Conservation (phyloP, 352 stramenopile genomes). For the Pythium aphanidermatum region DNA sequence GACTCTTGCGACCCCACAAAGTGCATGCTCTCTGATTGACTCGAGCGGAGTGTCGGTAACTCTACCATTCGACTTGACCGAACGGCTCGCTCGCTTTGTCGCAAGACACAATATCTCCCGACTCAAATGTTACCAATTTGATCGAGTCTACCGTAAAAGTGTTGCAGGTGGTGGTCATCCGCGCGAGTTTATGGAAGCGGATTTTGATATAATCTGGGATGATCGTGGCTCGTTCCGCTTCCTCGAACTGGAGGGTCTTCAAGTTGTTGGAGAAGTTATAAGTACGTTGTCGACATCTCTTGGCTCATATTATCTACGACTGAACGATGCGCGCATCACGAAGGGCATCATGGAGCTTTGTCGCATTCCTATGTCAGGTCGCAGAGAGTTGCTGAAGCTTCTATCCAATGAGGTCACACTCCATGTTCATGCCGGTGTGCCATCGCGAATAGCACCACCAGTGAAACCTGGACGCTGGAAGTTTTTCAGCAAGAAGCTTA, state of each 20-base stretch:
- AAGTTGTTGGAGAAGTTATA: slow-evolving; percentile 77
- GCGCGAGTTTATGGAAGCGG: slow-evolving; percentile 71
- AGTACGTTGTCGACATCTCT: slow-evolving; percentile 47
- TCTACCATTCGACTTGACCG: slow-evolving; percentile 79
- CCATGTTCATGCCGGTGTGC: slow-evolving; percentile 49
- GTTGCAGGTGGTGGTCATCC: slow-evolving; percentile 64
- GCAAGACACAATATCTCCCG: slow-evolving; percentile 74
- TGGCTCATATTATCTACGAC: slow-evolving; percentile 69
- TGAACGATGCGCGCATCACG: slow-evolving; percentile 76
- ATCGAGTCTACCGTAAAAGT: slow-evolving; percentile 76
- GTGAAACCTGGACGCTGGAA: slow-evolving; percentile 69
- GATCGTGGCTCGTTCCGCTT: slow-evolving; percentile 54
- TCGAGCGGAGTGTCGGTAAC: slow-evolving; percentile 72
- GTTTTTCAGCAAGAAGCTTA: slow-evolving; percentile 66
- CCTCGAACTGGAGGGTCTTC: slow-evolving; percentile 67
- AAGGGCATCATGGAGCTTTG: slow-evolving; percentile 67
- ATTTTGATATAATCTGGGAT: slow-evolving; percentile 86
- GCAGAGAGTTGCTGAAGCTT: slow-evolving; percentile 67
- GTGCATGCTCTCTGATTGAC: slow-evolving; percentile 63
- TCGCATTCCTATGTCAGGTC: slow-evolving; percentile 36
- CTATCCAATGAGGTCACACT: slow-evolving; percentile 71
- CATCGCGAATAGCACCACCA: slow-evolving; percentile 49
- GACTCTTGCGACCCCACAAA: slow-evolving; percentile 43
- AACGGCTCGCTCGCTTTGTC: slow-evolving; percentile 75
- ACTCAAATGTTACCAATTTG: slow-evolving; percentile 84